Percentiles rank a stretch among this genome's conserved stretches.
Conservation (phyloP, 306 rosid genomes). For the Cyclanthera cordifolia region DNA sequence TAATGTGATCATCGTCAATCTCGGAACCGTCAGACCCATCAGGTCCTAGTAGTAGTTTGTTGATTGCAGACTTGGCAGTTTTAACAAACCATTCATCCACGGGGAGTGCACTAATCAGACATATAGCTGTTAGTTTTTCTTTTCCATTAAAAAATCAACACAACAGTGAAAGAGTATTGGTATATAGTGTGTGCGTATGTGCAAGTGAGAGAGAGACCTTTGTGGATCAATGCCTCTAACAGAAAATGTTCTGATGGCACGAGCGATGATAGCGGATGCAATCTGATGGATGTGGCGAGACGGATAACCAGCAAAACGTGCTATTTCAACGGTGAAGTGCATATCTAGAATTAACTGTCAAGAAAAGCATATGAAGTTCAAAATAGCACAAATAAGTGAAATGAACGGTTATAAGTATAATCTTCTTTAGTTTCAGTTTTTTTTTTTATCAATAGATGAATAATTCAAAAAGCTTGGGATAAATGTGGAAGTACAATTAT, state of each 20-base stretch:
- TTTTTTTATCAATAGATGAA: not conserved
- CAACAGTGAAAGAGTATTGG: not conserved
- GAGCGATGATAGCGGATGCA: constrained; percentile 83
- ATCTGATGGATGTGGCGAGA: constrained; percentile 75
- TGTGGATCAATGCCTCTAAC: constrained; percentile 71
- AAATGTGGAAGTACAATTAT: not conserved
- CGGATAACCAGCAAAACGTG: constrained; percentile 82
- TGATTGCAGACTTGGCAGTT: constrained; percentile 77
- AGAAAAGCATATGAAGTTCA: constrained; percentile 3
- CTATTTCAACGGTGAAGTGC: constrained; percentile 97
- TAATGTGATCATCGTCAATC: constrained; percentile 61
- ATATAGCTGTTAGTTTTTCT: not conserved
- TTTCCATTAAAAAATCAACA: not conserved
- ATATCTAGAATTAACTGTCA: constrained; percentile 87
- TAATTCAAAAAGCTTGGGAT: not conserved
- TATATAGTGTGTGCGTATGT: not conserved
- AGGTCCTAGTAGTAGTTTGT: constrained; percentile 51
- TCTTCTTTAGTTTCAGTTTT: not conserved
- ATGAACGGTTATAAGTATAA: not conserved
- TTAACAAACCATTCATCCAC: constrained; percentile 96
- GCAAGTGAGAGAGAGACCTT: constrained; percentile 32
- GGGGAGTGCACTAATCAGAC: constrained; percentile 55
- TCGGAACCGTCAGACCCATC: constrained; percentile 73
- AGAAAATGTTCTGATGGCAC: constrained; percentile 79
- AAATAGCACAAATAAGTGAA: not conserved